Evolutionary conservation across 345 rosid species (phyloP).

Genomic region (Physaria fendleri): DNA sequence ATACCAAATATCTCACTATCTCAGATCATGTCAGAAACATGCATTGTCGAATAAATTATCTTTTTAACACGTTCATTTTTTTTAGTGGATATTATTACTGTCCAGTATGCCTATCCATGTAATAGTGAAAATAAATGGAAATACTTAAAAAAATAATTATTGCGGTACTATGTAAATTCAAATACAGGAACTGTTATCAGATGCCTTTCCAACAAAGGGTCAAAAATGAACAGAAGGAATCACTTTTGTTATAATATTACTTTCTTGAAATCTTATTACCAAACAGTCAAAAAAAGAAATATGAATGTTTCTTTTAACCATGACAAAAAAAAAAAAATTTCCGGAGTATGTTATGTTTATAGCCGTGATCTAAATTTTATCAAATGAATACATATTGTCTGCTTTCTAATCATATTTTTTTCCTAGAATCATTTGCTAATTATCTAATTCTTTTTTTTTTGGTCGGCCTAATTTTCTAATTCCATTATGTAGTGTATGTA

Average conservation of each 20-base stretch:
- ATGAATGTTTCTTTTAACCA: too few species aligned
- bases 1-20: too few species aligned
- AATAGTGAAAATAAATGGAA: background rate
- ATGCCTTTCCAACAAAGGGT: constrained; percentile 13
- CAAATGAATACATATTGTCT: too few species aligned
- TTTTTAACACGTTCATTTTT: background rate
- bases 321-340: too few species aligned
- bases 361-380: too few species aligned
- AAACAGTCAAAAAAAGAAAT: background rate
- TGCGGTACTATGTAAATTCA: constrained; percentile 5
- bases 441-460: background rate
- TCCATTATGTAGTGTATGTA: too few species aligned
- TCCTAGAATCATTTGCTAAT: background rate
- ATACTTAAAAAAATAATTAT: background rate
- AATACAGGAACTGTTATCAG: constrained; percentile 14
- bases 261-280: background rate
- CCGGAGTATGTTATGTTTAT: too few species aligned
- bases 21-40: too few species aligned
- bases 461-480: too few species aligned
- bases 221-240: constrained; percentile 19
- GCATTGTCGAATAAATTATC: background rate
- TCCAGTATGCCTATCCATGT: background rate
- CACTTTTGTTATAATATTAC: background rate
- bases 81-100: background rate
- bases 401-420: too few species aligned